A percentile compares a stretch with the other conserved stretches of the same genome.
These are phyloP conservation scores for Lactarius hengduanensis DNA, from an alignment of 768 basidiomycete species.

Conservation along the genomic window DNA sequence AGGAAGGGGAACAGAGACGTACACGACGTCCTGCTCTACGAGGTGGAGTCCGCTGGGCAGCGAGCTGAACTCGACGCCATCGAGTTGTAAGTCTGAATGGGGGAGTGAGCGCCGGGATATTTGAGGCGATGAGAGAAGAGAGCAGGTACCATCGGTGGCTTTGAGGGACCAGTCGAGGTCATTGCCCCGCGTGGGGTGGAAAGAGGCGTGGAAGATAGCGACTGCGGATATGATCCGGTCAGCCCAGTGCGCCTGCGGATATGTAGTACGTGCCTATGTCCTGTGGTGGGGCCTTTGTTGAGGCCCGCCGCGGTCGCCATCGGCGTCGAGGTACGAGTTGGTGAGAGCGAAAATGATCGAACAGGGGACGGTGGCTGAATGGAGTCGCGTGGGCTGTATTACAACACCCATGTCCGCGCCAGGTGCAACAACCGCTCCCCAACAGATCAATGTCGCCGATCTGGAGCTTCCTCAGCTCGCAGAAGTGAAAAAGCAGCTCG, in stretches of 20 bases:
- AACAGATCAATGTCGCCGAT: conserved; percentile 78
- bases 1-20: conserved; percentile 33
- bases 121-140: too few species aligned
- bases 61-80: conserved; percentile 75
- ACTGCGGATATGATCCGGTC: conserved; percentile 41
- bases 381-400: not conserved
- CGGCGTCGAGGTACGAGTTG: not conserved
- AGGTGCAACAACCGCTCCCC: conserved; percentile 37
- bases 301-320: conserved; percentile 10
- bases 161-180: conserved; percentile 76
- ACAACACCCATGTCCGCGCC: not conserved
- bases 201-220: conserved; percentile 81
- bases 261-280: conserved; percentile 11
- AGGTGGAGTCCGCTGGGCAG: conserved; percentile 81
- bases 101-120: not conserved
- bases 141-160: conserved; percentile 57
- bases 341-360: not conserved
- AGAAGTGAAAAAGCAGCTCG: conserved; percentile 88
- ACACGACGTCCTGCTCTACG: conserved; percentile 80
- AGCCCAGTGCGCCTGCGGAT: not conserved
- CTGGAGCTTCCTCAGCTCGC: conserved; percentile 83
- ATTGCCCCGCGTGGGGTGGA: conserved; percentile 82
- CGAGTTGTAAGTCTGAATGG: conserved; percentile 57
- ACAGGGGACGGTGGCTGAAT: not conserved
- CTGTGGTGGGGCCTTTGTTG: conserved; percentile 12